Conservation (phyloP, 345 rosid genomes). For the Fremontodendron californicum region DNA sequence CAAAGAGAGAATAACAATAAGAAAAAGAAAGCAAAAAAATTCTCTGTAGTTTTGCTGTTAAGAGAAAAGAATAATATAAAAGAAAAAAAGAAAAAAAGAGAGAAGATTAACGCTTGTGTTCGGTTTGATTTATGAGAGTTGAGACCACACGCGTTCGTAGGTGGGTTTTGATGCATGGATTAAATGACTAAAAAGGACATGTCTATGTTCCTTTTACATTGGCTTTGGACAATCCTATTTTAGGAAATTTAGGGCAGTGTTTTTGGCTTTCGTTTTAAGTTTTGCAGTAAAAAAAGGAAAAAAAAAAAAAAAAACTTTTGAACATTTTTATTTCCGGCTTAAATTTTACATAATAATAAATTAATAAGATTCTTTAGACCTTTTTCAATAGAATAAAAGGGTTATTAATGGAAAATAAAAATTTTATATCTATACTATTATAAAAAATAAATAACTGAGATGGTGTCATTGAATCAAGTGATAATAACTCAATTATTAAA, state of each 20-base stretch:
- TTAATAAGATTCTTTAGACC: too few relatives aligned
- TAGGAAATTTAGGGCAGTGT: slow-evolving; percentile 12
- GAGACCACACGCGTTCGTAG: slow-evolving; percentile 30
- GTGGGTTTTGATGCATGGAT: slow-evolving; percentile 12
- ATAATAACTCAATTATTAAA: too few relatives aligned
- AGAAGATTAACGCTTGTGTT: slow-evolving; percentile 25
- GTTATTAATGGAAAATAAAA: too few relatives aligned
- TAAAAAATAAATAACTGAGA: too few relatives aligned
- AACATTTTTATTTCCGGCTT: too few relatives aligned
- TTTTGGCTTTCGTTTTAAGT: not conserved
- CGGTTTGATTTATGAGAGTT: slow-evolving; percentile 27
- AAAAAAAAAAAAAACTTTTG: too few relatives aligned
- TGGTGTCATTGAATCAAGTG: too few relatives aligned
- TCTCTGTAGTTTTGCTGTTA: slow-evolving; percentile 23
- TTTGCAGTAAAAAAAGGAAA: too few relatives aligned
- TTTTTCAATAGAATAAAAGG: too few relatives aligned
- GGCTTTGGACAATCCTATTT: slow-evolving; percentile 1
- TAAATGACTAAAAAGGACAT: slow-evolving; percentile 24
- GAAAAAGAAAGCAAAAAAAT: slow-evolving; percentile 25
- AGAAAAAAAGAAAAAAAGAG: not conserved
- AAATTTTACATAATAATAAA: too few relatives aligned
- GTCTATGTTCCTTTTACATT: not conserved
- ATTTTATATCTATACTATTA: too few relatives aligned
- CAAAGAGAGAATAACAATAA: not conserved
- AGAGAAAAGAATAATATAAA: too few relatives aligned